Conservation (phyloP, 257 asterid genomes). For the Dorcoceras hygrometricum region DNA sequence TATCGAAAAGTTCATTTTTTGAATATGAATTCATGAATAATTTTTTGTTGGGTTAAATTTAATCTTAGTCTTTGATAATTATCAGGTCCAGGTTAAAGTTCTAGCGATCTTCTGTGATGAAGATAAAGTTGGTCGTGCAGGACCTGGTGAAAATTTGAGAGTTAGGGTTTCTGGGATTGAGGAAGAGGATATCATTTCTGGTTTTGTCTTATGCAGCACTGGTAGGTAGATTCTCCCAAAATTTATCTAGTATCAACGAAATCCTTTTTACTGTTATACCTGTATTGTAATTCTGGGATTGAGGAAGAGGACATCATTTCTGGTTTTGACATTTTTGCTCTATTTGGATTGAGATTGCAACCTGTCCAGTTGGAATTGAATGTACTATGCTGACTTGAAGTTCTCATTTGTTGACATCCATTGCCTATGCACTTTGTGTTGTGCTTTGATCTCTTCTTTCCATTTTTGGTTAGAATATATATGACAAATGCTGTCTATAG, state of each 20-base stretch:
- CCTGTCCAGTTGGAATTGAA: background rate
- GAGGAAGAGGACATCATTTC: too few relatives aligned
- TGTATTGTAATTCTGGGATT: background rate
- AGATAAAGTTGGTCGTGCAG: conserved; percentile 62
- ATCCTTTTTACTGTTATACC: background rate
- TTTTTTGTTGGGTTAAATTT: conserved; percentile 22
- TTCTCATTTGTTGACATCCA: background rate
- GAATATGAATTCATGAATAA: conserved; percentile 3
- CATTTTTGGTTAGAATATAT: background rate
- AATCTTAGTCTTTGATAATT: background rate
- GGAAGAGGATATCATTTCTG: conserved; percentile 75
- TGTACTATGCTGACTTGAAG: background rate
- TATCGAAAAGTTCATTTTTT: background rate
- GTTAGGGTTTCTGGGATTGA: conserved; percentile 84
- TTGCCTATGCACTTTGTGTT: background rate
- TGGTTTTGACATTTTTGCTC: background rate
- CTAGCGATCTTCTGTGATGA: conserved; percentile 71
- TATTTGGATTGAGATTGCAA: background rate
- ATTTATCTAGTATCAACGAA: background rate
- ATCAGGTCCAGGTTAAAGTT: conserved; percentile 79
- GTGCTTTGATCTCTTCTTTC: background rate
- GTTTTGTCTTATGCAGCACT: conserved; percentile 64
- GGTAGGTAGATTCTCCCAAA: conserved; percentile 37
- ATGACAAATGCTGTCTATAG: background rate
- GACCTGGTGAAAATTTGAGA: conserved; percentile 95